Conservation (phyloP, 108 stramenopile genomes). For the Poteriospumella lacustris region DNA sequence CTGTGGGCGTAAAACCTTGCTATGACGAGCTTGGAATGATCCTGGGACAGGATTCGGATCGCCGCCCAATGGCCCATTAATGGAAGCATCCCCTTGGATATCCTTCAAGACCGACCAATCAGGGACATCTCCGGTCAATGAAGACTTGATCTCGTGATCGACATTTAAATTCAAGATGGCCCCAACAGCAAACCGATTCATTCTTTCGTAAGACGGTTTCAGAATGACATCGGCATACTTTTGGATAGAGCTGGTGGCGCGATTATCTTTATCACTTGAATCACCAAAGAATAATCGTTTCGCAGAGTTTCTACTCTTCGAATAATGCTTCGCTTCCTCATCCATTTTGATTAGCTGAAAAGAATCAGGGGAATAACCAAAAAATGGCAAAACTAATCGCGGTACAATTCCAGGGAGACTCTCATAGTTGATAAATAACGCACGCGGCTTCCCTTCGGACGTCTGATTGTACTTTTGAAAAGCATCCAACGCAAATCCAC, state of each 20-base stretch:
- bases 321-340: constrained; percentile 14
- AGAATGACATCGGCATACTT: constrained; percentile 28
- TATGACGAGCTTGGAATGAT: too few species aligned
- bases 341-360: not conserved
- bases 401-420: constrained; percentile 26
- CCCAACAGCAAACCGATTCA: not conserved
- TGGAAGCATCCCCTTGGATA: too few species aligned
- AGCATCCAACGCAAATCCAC: not conserved
- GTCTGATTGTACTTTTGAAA: not conserved
- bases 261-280: constrained; percentile 14
- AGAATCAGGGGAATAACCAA: not conserved
- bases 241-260: not conserved
- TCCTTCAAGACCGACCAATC: too few species aligned
- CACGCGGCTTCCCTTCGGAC: not conserved
- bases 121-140: too few species aligned
- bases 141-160: too few species aligned
- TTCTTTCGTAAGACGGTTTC: not conserved
- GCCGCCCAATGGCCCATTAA: too few species aligned
- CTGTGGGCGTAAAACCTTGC: too few species aligned
- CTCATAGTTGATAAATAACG: constrained; percentile 40
- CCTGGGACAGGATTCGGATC: too few species aligned
- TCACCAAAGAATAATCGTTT: not conserved
- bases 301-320: not conserved
- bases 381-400: not conserved
- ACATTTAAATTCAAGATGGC: too few species aligned